Conservation (phyloP, 441 rosid genomes). For the Syzygium syzygioides region DNA sequence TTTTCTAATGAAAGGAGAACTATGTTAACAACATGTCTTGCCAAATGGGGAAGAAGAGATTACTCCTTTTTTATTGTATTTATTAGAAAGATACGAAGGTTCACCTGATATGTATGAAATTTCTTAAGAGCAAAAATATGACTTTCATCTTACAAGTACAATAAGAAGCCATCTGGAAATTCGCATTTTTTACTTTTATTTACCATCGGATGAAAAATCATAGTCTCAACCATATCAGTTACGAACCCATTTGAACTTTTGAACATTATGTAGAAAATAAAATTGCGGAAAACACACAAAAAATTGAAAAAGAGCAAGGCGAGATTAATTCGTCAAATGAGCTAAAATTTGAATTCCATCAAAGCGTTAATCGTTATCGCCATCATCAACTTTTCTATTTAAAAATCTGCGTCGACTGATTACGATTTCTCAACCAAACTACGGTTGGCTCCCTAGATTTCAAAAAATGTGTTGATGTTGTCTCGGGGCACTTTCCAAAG, state of each 20-base stretch:
- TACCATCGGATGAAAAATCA: not conserved
- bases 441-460: not conserved
- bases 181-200: not conserved
- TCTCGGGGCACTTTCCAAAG: not conserved
- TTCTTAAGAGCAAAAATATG: not conserved
- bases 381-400: not conserved
- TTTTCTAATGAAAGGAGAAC: not conserved
- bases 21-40: not conserved
- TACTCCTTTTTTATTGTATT: not conserved
- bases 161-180: accelerated
- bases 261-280: not conserved
- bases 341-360: not conserved
- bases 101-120: not conserved
- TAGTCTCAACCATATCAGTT: not conserved
- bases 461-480: not conserved
- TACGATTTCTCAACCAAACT: not conserved
- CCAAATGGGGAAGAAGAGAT: not conserved
- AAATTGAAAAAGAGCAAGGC: not conserved
- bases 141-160: not conserved
- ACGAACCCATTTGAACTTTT: accelerated
- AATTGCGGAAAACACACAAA: not conserved
- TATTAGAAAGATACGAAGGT: not conserved
- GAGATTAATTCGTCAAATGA: not conserved
- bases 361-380: no score
- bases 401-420: not conserved